Conservation (phyloP, 1,139 yeast genomes). For the Pichia sp. region DNA sequence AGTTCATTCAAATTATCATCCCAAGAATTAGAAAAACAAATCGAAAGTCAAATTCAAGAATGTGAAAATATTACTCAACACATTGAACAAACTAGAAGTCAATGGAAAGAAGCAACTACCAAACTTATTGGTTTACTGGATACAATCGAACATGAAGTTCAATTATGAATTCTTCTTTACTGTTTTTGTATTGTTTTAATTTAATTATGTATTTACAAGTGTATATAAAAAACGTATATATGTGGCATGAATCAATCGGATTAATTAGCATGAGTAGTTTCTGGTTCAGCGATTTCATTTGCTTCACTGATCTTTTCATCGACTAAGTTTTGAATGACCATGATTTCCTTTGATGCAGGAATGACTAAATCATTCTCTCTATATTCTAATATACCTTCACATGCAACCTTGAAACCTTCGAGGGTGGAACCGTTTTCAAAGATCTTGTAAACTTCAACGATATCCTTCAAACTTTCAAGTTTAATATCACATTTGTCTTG, state of each 20-base stretch:
- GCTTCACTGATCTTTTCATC: constrained; percentile 30
- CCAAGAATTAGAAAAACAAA: constrained; percentile 22
- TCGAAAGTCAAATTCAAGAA: constrained; percentile 26
- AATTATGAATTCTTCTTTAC: neutral
- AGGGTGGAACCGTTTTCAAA: constrained; percentile 35
- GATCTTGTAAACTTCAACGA: constrained; percentile 34
- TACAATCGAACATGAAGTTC: constrained; percentile 11
- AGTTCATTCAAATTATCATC: constrained; percentile 25
- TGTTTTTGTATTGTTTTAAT: neutral
- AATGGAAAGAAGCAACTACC: constrained; percentile 24
- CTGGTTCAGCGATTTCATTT: constrained; percentile 21
- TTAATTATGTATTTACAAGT: neutral
- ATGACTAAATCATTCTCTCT: constrained; percentile 31
- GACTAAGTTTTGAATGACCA: constrained; percentile 34
- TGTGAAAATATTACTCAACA: constrained; percentile 27
- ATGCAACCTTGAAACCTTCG: constrained; percentile 34
- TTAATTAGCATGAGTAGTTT: neutral
- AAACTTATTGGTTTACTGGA: constrained; percentile 11
- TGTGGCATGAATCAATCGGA: no score
- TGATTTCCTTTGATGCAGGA: constrained; percentile 34
- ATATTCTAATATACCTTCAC: constrained; percentile 33
- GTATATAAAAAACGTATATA: neutral
- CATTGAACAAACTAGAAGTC: constrained; percentile 20
- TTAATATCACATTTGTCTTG: constrained; percentile 21
- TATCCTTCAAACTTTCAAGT: constrained; percentile 31